phyloP scores from a whole-genome alignment of 2,329 filamentous ascomycete genomes.

The Fusarium sp. region DNA sequence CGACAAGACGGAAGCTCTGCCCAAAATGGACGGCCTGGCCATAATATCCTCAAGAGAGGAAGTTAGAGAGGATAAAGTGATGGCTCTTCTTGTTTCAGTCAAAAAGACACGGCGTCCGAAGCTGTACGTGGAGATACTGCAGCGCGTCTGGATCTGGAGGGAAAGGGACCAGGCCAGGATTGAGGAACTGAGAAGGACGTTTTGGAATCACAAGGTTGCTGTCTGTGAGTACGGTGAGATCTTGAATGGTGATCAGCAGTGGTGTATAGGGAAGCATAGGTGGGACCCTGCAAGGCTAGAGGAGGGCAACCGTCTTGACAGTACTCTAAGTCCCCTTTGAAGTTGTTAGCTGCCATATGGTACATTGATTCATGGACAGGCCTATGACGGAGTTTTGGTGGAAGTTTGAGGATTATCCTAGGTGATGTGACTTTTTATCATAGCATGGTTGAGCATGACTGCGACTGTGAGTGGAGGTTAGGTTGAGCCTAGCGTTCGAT shows the following conservation, averaged over 20 bases:
- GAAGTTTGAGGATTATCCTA: too few species aligned
- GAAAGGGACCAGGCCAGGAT: slow-evolving; percentile 1
- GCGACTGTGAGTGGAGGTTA: too few species aligned
- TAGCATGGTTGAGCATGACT: too few species aligned
- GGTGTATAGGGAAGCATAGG: not conserved
- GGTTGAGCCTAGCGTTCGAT: not conserved
- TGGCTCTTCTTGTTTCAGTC: slow-evolving; percentile 3
- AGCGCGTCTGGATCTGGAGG: slow-evolving; percentile 4
- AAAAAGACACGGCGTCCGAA: slow-evolving; percentile 1
- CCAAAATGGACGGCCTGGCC: not conserved
- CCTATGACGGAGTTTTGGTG: too few species aligned
- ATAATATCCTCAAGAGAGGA: slow-evolving; percentile 1
- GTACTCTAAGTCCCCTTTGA: not conserved
- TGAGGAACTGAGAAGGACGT: not conserved
- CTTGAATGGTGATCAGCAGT: slow-evolving; percentile 1
- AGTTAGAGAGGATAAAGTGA: not conserved
- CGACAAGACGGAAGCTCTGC: not conserved
- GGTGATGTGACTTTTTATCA: too few species aligned
- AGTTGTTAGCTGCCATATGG: not conserved
- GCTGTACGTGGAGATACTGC: not conserved
- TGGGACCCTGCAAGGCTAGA: not conserved
- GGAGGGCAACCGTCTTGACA: not conserved
- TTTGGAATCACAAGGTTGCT: not conserved
- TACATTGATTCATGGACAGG: too few species aligned
- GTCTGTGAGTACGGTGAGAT: slow-evolving; percentile 2